Conservation (phyloP, 306 rosid species). For the Quercus dentata region DNA sequence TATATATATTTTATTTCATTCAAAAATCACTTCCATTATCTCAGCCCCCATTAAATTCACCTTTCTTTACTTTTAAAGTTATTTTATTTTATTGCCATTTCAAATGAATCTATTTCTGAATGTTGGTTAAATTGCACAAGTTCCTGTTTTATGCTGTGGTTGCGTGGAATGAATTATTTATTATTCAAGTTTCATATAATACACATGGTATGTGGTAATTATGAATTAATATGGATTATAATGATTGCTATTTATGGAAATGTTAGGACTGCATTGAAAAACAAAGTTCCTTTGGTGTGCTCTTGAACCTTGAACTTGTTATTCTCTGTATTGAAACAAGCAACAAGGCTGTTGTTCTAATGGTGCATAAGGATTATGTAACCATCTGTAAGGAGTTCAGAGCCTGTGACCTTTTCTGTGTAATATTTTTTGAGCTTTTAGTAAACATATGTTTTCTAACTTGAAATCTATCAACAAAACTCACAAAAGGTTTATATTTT, state of each 20-base stretch:
- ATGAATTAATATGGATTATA: conserved; percentile 18
- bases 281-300: conserved; percentile 97
- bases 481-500: not conserved
- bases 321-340: conserved; percentile 88
- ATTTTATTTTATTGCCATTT: not conserved
- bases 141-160: not conserved
- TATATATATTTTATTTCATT: not conserved
- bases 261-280: conserved; percentile 73
- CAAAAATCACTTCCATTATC: not conserved
- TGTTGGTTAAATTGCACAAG: not conserved
- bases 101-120: not conserved
- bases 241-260: conserved; percentile 45
- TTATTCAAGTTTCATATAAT: not conserved
- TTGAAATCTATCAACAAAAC: not conserved
- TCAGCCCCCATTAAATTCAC: not conserved
- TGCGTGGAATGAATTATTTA: not conserved
- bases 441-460: not conserved
- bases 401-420: conserved; percentile 3
- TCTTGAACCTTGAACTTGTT: conserved; percentile 81
- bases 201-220: not conserved
- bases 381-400: conserved; percentile 94
- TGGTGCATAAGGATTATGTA: conserved; percentile 94
- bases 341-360: conserved; percentile 65
- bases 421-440: not conserved
- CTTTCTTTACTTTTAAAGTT: not conserved